These are phyloP conservation scores for Phyllosticta capitalensis DNA, from an alignment of 2,329 filamentous ascomycete species.

Conservation along the genomic window DNA sequence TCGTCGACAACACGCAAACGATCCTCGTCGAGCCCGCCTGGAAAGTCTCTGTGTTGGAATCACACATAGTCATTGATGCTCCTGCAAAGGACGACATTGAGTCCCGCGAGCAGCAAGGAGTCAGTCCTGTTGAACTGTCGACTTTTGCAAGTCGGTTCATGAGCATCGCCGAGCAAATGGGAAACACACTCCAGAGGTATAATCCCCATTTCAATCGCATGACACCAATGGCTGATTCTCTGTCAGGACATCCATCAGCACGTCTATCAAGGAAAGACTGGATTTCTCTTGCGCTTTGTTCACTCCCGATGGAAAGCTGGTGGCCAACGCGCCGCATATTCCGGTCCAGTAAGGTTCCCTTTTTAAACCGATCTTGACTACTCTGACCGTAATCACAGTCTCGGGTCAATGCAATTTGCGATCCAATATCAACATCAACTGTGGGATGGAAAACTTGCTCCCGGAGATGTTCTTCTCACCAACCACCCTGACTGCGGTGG, in stretches of 20 bases:
- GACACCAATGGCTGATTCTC: too few species aligned
- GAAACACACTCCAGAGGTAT: conserved; percentile 16
- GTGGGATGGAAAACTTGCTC: conserved; percentile 15
- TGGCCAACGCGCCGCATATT: conserved; percentile 21
- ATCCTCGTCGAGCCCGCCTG: conserved; percentile 33
- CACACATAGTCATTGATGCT: conserved; percentile 32
- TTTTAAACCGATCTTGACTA: rapidly evolving
- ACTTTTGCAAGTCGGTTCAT: conserved; percentile 20
- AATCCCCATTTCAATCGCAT: not conserved
- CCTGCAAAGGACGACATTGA: conserved; percentile 23
- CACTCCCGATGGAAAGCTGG: conserved; percentile 16
- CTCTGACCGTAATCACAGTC: not conserved
- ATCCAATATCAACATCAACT: conserved; percentile 20
- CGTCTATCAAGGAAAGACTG: conserved; percentile 21
- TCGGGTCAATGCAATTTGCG: conserved; percentile 20
- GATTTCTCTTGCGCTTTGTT: conserved; percentile 21
- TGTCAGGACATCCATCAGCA: conserved; percentile 14
- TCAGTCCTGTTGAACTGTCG: conserved; percentile 14
- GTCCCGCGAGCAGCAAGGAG: not conserved
- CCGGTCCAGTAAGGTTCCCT: conserved; percentile 15
- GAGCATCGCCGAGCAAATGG: conserved; percentile 21
- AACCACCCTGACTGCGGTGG: conserved; percentile 22
- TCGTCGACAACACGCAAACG: conserved; percentile 37
- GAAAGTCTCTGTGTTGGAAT: conserved; percentile 27
- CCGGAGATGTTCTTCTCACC: conserved; percentile 21